A percentile compares a stretch with the other conserved stretches of the same genome.
Conservation (phyloP, 148 eudicot genomes). For the Fagopyrum homotropicum region DNA sequence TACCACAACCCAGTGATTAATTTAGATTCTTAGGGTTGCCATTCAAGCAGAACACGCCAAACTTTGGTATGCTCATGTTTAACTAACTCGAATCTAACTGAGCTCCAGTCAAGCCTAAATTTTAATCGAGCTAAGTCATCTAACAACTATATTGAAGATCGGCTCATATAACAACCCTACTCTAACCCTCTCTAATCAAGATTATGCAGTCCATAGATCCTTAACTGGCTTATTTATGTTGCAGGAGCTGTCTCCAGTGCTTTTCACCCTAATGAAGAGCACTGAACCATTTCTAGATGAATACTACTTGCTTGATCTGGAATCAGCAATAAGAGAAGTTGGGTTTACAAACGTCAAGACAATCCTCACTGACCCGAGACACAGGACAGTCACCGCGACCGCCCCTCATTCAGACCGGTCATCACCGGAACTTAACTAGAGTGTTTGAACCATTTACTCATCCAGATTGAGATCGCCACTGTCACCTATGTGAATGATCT, state of each 20-base stretch:
- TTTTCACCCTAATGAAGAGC: constrained; percentile 96
- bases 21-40: no score
- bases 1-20: no score
- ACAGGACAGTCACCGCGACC: constrained; percentile 82
- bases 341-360: constrained; percentile 65
- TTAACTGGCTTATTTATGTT: constrained; percentile 10
- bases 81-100: no score
- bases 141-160: no score
- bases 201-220: background rate
- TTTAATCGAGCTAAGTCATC: no score
- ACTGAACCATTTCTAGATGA: constrained; percentile 94
- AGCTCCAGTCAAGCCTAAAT: no score
- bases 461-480: constrained; percentile 1
- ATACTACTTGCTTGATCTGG: constrained; percentile 85
- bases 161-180: no score
- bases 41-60: no score
- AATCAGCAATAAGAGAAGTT: constrained; percentile 47
- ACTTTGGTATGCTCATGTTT: no score
- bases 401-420: constrained; percentile 37
- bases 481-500: background rate
- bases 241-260: constrained; percentile 84
- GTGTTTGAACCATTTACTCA: background rate
- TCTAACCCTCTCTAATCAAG: background rate
- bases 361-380: constrained; percentile 82
- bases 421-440: background rate